Evolutionary conservation across 164 flowering plant genomes (phyloP), one percentile per base, ranked within the genome.

Genomic region (Cinnamomum micranthum): DNA sequence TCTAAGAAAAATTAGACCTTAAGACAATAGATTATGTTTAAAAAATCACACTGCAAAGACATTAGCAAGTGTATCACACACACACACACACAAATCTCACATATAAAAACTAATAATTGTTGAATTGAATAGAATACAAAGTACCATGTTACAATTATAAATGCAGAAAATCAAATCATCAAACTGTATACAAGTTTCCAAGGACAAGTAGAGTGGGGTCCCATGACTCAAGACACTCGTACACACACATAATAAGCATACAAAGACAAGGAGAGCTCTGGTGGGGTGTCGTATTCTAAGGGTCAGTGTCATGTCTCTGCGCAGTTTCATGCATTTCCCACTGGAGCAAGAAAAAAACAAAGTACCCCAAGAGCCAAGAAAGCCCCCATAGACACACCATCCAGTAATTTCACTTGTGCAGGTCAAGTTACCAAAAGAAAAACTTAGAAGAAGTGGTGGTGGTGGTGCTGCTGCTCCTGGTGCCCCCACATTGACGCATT

Each of bases 401-500:
- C n/a, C 19, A 2, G 60, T 55, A 55, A 55, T 15, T 41, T 41
- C 47, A 41, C 47, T 15, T 55, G 60, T 6, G 60, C 11, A 41
- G 47, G 47, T 41, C 47, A 19, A 55, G 60, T 55, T 55, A 20
- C 2, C 47, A 41, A 7, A 9, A 41, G n/a, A 55, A 55, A 52
- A 20, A 4, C 60, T 55, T 17, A 17, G 60, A 55, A 55, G 20
- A 55, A 55, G 60, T 15, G n/a, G 19, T 1, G 14, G 60, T 15
- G n/a, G 19, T 1, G 14, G 19, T 14, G 60, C 6, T 15, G n/a
- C 17, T 17, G 60, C 17, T 15, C 0, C 5, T 31, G 67, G 7
- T 31, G 69, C 41, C 47, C 69, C 69, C 41, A 27, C 47, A 66
- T 66, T 25, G 51, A 69, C 41, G 71, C 51, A 58, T 13, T 25